Base-by-base conservation (phyloP, 352 stramenopile genomes). In the Discostella stelligera region DNA sequence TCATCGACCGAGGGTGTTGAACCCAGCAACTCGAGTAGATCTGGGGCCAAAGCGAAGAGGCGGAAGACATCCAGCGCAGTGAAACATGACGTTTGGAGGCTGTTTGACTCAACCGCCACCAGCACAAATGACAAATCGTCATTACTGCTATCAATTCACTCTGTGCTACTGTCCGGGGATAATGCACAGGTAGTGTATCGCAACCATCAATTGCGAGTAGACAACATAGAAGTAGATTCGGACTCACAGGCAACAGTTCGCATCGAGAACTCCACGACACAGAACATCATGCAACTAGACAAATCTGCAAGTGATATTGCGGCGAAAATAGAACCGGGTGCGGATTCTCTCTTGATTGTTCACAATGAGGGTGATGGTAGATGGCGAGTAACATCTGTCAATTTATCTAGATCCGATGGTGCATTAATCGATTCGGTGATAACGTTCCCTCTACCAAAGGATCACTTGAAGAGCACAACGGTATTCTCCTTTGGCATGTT, bases 401-500 rank as follows among this genome's bases (percentile, higher is more conserved):
- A 78, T n/a, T 6, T 78, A 6, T 59, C 63, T 20, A 27, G 8
- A 39, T 46, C 20, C 3, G 41, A 69, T 66, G 58, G 55, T 39
- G 54, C 23, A 53, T n/a, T 70, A 20, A 58, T 56, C 3, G 54
- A 54, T 67, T 71, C 67, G 37, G 50, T 65, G 2, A 62, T 25
- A 50, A 68, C 69, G 53, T 72, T 74, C 62, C 16, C 56, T 49
- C 49, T 83, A 55, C 54, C 39, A 58, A 11, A 50, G n/a, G 56
- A 73, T 52, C 27, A 41, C 14, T 30, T 59, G 27, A 54, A 62
- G 37, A 23, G 20, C 1, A 7, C 25, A 69, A 66, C 49, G 27
- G 67, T 83, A 16, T 79, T 77, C 72, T 83, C 75, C 32, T 83
- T 83, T 60, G 75, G 75, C 11, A 61, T 44, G 23, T 21, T 83